Percentiles rank a stretch among this genome's conserved stretches.
These are phyloP conservation scores for Quercus bicolor DNA, from an alignment of 306 rosid genomes.

Conservation along the genomic window DNA sequence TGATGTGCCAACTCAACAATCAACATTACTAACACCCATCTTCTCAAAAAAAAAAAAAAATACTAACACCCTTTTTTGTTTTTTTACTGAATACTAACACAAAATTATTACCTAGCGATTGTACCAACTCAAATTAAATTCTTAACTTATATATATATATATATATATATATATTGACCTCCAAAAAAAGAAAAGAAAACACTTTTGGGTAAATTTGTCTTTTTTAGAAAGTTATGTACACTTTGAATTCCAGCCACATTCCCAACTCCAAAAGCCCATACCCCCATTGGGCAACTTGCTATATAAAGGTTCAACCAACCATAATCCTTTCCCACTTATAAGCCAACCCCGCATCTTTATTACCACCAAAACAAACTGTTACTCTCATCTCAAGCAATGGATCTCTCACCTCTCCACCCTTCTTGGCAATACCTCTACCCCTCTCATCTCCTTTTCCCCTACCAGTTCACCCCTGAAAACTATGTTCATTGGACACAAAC, in stretches of 20 bases:
- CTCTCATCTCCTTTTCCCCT: conserved; percentile 51
- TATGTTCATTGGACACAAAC: conserved; percentile 74
- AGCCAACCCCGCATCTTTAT: neutral
- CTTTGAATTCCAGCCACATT: neutral
- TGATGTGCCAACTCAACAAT: neutral
- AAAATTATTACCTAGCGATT: too few relatives aligned
- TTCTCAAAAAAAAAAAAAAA: too few relatives aligned
- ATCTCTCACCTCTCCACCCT: conserved; percentile 30
- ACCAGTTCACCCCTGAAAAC: conserved; percentile 51
- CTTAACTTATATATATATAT: too few relatives aligned
- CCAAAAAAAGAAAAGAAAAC: too few relatives aligned
- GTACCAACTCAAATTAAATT: too few relatives aligned
- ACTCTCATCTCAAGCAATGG: conserved; percentile 36
- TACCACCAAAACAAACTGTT: neutral
- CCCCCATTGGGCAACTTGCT: conserved; percentile 32
- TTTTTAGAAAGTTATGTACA: too few relatives aligned
- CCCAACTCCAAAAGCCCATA: neutral
- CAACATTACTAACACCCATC: neutral
- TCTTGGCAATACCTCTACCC: conserved; percentile 43
- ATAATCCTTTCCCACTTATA: neutral
- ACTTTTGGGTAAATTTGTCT: neutral
- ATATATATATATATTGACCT: too few relatives aligned
- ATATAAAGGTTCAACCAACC: conserved; percentile 17
- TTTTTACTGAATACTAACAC: too few relatives aligned
- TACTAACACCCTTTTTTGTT: too few relatives aligned